Percentiles rank a stretch among this genome's conserved stretches.
Evolutionary conservation across 2,329 filamentous ascomycete genomes (phyloP).

Genomic region (Alternaria gansuensis): DNA sequence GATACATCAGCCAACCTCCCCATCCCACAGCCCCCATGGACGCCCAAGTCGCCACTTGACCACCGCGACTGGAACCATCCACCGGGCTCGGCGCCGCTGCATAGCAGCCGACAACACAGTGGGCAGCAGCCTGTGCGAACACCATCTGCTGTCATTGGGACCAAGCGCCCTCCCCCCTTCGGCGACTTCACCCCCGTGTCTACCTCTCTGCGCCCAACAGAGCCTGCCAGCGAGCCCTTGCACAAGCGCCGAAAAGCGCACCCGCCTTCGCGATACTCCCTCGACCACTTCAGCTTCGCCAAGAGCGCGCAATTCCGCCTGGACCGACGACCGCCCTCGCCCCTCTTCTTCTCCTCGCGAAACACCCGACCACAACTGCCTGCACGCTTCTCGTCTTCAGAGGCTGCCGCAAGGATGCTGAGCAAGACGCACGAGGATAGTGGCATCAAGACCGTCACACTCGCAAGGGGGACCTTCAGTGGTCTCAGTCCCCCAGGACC

Average conservation of each 20-base stretch:
- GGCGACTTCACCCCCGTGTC: conserved; percentile 7
- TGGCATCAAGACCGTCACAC: conserved; percentile 62
- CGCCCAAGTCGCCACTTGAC: conserved; percentile 24
- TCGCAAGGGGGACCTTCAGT: conserved; percentile 59
- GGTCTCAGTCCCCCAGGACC: conserved; percentile 48
- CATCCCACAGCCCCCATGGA: conserved; percentile 31
- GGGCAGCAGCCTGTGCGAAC: conserved; percentile 20
- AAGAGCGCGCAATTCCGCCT: conserved; percentile 27
- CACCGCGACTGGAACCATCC: conserved; percentile 21
- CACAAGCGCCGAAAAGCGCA: conserved; percentile 49
- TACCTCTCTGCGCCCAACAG: background rate
- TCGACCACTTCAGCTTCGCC: conserved; percentile 50
- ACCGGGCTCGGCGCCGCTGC: conserved; percentile 26
- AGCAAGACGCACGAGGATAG: conserved; percentile 62
- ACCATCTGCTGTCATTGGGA: conserved; percentile 33
- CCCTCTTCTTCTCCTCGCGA: conserved; percentile 63
- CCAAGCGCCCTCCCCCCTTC: conserved; percentile 30
- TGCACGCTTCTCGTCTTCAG: conserved; percentile 65
- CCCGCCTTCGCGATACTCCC: conserved; percentile 43
- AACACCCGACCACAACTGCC: conserved; percentile 57
- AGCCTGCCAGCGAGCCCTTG: conserved; percentile 43
- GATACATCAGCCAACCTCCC: conserved; percentile 2
- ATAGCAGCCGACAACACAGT: conserved; percentile 13
- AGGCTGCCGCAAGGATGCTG: conserved; percentile 67
- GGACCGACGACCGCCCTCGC: conserved; percentile 55